phyloP scores from a whole-genome alignment of 805 yeast genomes.

The Saccharomycopsis fodiens region DNA sequence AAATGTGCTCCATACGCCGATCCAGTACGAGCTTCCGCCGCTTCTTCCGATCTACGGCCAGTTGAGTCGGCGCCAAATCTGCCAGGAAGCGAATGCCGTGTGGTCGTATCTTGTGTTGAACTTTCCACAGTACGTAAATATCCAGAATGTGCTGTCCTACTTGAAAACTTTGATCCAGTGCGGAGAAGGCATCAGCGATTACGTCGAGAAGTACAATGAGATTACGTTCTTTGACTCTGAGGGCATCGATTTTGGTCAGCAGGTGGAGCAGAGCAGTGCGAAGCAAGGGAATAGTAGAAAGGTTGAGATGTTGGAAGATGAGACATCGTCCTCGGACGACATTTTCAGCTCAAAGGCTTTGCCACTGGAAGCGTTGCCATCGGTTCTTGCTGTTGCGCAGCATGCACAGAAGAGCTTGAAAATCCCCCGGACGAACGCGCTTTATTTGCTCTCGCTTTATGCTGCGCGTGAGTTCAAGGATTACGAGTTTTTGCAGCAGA shows the following conservation, averaged over 20 bases:
- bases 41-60: slow-evolving; percentile 55
- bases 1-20: slow-evolving; percentile 7
- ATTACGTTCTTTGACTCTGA: slow-evolving; percentile 31
- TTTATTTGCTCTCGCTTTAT: slow-evolving; percentile 54
- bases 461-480: slow-evolving; percentile 57
- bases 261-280: not conserved
- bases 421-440: slow-evolving; percentile 36
- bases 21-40: slow-evolving; percentile 41
- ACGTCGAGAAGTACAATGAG: slow-evolving; percentile 29
- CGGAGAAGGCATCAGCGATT: slow-evolving; percentile 29
- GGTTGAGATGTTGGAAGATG: slow-evolving; percentile 2
- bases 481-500: slow-evolving; percentile 48
- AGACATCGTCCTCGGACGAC: not conserved
- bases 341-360: too few relatives aligned
- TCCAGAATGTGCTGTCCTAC: slow-evolving; percentile 40
- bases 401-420: slow-evolving; percentile 20
- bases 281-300: slow-evolving; percentile 17
- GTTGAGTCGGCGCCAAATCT: slow-evolving; percentile 33
- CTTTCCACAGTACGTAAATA: slow-evolving; percentile 37
- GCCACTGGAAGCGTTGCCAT: not conserved
- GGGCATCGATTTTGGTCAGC: slow-evolving; percentile 8
- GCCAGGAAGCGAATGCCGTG: slow-evolving; percentile 74
- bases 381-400: not conserved
- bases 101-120: slow-evolving; percentile 47
- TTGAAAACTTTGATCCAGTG: slow-evolving; percentile 39